Evolutionary conservation across 2,329 filamentous ascomycete species (phyloP), one percentile per base, ranked within the genome.

Genomic region (Penicillium frequentans): DNA sequence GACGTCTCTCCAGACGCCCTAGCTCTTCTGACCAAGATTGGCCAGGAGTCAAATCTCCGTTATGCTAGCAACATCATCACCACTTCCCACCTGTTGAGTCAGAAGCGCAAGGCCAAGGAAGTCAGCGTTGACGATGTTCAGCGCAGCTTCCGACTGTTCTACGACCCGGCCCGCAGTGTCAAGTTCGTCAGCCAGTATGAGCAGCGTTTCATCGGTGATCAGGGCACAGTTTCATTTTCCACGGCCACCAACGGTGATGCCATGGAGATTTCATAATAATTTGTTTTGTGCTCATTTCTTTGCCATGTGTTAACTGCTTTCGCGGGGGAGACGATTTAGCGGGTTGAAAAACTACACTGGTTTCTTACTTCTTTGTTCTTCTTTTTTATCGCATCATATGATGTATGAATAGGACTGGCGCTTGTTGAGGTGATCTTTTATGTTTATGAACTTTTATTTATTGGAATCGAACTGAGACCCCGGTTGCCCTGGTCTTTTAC

Each of bases 1-100:
- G 95, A 99, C 62, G 79, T 97, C 33, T 90, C 90, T 0, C 84
- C 93, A 6, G 93, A 98, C 72, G 93, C 95, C 0, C 84, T 99
- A 13, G 93, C 93, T 1, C 84, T 99, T 14, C 84, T 99, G 37
- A 96, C 95, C 60, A 98, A 98, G 81, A 96, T 98, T 68, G 95
- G 93, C 29, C 85, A 93, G 69, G 95, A 99, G 75, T 88, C 92
- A 1, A 93, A 93, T 24, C 82, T 99, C 50, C 85, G 95, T 66
- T 99, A 99, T 73, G 93, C 93, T n/a, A 96, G 91, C 79, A 97
- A 99, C 73, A 87, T 99, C 55, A 97, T 99, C 76, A 96, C 90
- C 23, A 97, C 95, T 1, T 95, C 91, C 5, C 90, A 96, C 74
- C 84, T 99, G 45, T 84, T 98, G 49, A 87, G 86, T 60, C 87